phyloP scores from a whole-genome alignment of 768 basidiomycete genomes.

The Mrakia frigida region DNA sequence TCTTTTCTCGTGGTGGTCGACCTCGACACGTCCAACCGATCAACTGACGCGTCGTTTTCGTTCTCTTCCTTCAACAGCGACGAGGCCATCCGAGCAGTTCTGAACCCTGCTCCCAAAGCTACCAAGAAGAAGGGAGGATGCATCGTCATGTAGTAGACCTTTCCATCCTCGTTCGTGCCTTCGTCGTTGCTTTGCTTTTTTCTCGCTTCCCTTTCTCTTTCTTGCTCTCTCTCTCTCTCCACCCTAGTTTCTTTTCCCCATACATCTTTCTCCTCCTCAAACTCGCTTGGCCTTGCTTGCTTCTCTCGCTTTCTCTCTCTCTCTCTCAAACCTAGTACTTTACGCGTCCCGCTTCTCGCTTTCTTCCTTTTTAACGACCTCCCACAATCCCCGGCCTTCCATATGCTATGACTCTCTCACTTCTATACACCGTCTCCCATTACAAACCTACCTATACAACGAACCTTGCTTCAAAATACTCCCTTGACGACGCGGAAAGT shows the following conservation, averaged over 20 bases:
- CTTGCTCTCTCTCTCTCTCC: too few species aligned
- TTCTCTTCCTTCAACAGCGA: conserved; percentile 34
- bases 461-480: not conserved
- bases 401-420: not conserved
- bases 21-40: not conserved
- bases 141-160: conserved; percentile 38
- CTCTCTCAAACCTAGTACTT: not conserved
- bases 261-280: not conserved
- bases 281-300: conserved; percentile 3
- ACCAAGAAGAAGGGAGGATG: conserved; percentile 42
- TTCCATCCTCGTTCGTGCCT: too few species aligned
- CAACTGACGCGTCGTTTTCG: not conserved
- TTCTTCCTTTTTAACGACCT: not conserved
- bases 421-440: not conserved
- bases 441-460: not conserved
- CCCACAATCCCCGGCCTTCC: not conserved
- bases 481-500: not conserved
- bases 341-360: not conserved
- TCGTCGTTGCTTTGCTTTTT: conserved; percentile 1
- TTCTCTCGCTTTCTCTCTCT: not conserved
- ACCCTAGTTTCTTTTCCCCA: not conserved
- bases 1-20: too few species aligned
- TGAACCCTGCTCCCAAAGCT: conserved; percentile 39
- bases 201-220: not conserved
- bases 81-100: conserved; percentile 45